Percentiles rank a stretch among this genome's conserved stretches.
These are phyloP conservation scores for Oxyria digyna DNA, from an alignment of 148 eudicot genomes.

Conservation along the genomic window DNA sequence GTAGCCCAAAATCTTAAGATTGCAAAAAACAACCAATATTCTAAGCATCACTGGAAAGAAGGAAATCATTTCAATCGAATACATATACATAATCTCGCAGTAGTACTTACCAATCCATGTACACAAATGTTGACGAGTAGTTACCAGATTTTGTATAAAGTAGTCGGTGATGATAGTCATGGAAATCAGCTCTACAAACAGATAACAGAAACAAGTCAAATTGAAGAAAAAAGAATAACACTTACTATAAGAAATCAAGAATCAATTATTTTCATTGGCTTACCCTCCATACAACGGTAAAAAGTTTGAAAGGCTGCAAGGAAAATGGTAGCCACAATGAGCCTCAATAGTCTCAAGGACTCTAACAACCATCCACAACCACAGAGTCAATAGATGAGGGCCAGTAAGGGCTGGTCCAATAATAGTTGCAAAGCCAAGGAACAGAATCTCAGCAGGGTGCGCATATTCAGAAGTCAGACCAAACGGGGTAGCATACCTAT, in stretches of 20 bases:
- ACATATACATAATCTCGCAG: neutral
- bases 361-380: constrained; percentile 97
- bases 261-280: constrained; percentile 11
- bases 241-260: neutral
- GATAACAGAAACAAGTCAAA: neutral
- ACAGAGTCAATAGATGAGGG: constrained; percentile 77
- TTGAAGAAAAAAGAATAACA: neutral
- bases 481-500: constrained; percentile 94
- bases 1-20: neutral
- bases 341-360: constrained; percentile 94
- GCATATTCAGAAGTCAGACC: constrained; percentile 98
- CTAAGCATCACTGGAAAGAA: neutral
- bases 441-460: constrained; percentile 90
- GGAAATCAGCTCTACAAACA: constrained; percentile 70
- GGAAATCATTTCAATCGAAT: neutral
- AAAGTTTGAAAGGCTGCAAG: constrained; percentile 89
- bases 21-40: neutral
- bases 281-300: constrained; percentile 87
- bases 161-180: constrained; percentile 90
- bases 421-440: constrained; percentile 94
- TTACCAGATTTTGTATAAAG: constrained; percentile 87
- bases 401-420: constrained; percentile 93
- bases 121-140: constrained; percentile 87
- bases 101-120: constrained; percentile 74
- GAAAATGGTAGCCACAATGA: constrained; percentile 90